Evolutionary conservation across 2,329 filamentous ascomycete genomes (phyloP).

Genomic region (Rhinocladiella similis): DNA sequence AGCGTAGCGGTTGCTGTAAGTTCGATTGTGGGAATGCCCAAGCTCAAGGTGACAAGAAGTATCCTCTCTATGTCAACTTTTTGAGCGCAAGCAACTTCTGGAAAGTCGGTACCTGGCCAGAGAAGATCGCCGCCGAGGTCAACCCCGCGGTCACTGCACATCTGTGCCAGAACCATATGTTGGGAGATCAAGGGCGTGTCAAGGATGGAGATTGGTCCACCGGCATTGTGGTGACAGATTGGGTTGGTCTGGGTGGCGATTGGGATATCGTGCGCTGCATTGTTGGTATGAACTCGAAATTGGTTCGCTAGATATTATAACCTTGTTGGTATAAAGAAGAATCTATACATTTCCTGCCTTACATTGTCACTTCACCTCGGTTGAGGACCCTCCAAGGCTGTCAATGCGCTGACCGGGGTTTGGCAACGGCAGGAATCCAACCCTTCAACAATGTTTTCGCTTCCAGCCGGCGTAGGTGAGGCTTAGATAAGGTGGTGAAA

Average conservation of each 20-base stretch:
- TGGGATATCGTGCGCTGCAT: constrained; percentile 89
- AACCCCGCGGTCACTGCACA: constrained; percentile 73
- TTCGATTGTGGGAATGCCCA: constrained; percentile 52
- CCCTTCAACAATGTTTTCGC: too few relatives aligned
- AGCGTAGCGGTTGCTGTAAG: constrained; percentile 48
- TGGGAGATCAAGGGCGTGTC: constrained; percentile 32
- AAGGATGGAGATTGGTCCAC: constrained; percentile 71
- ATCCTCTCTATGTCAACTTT: constrained; percentile 86
- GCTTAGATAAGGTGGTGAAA: too few relatives aligned
- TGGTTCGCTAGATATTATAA: constrained; percentile 30
- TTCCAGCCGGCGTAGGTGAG: too few relatives aligned
- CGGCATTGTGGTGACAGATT: constrained; percentile 89
- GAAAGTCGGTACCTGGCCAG: constrained; percentile 88
- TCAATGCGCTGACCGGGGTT: too few relatives aligned
- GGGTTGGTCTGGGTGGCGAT: constrained; percentile 81
- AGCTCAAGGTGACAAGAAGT: constrained; percentile 33
- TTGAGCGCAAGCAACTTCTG: constrained; percentile 92
- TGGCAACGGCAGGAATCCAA: too few relatives aligned
- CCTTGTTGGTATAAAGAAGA: too few relatives aligned
- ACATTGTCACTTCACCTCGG: too few relatives aligned
- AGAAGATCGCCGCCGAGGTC: constrained; percentile 81
- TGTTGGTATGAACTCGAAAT: constrained; percentile 82
- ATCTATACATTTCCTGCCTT: too few relatives aligned
- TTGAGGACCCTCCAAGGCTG: too few relatives aligned
- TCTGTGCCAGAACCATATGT: constrained; percentile 54